Conservation (phyloP, 1,284 basidiomycete species). For the Limonomyces culmigenus region DNA sequence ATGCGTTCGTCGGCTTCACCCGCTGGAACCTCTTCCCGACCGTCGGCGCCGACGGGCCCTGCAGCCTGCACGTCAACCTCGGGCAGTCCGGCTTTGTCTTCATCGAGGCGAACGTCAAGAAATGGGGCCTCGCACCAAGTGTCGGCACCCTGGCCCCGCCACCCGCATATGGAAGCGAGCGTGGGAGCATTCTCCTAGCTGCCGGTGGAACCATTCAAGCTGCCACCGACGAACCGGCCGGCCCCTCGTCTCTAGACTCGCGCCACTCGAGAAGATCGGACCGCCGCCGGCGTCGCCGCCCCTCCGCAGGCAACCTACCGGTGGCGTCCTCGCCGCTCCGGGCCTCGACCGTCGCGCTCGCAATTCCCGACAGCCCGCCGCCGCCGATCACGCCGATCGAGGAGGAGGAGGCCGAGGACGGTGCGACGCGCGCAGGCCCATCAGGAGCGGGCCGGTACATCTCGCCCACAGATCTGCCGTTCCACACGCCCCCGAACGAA, state of each 20-base stretch:
- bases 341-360: constrained; percentile 19
- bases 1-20: constrained; percentile 80
- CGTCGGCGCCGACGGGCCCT: constrained; percentile 86
- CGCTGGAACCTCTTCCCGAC: constrained; percentile 89
- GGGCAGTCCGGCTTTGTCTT: constrained; percentile 95
- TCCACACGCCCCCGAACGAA: constrained; percentile 33
- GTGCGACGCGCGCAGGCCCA: constrained; percentile 19
- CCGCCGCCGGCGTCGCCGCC: constrained; percentile 8
- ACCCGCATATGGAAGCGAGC: constrained; percentile 87
- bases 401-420: constrained; percentile 38
- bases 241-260: constrained; percentile 30
- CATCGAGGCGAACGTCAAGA: constrained; percentile 97
- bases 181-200: constrained; percentile 85
- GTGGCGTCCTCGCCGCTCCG: constrained; percentile 45
- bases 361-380: constrained; percentile 41
- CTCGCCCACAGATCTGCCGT: constrained; percentile 46
- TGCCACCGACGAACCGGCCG: constrained; percentile 16
- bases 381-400: constrained; percentile 68
- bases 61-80: constrained; percentile 87
- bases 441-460: constrained; percentile 36
- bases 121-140: constrained; percentile 93
- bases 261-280: constrained; percentile 45
- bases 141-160: constrained; percentile 90
- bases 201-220: constrained; percentile 53
- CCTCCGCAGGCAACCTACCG: constrained; percentile 20